Conservation (phyloP, 2,329 filamentous ascomycete species). For the Phyllosticta paracitricarpa region DNA sequence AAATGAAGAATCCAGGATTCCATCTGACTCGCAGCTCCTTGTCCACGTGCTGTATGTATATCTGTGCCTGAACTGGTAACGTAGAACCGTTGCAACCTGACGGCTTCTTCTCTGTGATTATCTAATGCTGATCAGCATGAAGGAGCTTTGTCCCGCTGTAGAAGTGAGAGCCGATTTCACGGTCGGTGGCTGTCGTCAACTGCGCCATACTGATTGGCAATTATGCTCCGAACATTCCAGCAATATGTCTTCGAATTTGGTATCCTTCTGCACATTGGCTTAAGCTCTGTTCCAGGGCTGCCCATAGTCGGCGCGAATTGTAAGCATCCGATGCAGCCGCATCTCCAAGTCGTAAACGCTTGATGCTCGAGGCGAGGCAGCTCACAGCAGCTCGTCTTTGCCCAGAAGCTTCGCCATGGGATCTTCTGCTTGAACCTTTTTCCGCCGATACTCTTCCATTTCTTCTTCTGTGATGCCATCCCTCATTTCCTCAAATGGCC, state of each 20-base stretch:
- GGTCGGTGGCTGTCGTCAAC: not conserved
- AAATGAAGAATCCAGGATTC: not conserved
- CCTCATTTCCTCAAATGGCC: constrained; percentile 69
- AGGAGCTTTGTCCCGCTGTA: not conserved
- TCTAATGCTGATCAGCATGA: not conserved
- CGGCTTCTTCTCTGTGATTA: not conserved
- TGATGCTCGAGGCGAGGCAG: not conserved
- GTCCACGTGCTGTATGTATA: not conserved
- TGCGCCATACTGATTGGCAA: not conserved
- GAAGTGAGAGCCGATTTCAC: not conserved
- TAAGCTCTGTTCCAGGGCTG: not conserved
- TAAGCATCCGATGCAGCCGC: not conserved
- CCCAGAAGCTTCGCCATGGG: constrained; percentile 78
- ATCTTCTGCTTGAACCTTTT: constrained; percentile 63
- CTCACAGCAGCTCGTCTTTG: constrained; percentile 52
- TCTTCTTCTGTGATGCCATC: constrained; percentile 72
- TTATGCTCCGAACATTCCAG: not conserved
- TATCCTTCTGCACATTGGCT: not conserved
- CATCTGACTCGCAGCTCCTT: not conserved
- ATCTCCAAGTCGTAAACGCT: not conserved
- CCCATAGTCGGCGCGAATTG: not conserved
- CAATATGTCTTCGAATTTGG: not conserved
- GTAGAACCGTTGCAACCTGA: not conserved
- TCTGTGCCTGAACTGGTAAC: not conserved
- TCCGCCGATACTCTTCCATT: constrained; percentile 74